Conservation (phyloP, 352 stramenopile genomes). For the Phytopythium litorale region DNA sequence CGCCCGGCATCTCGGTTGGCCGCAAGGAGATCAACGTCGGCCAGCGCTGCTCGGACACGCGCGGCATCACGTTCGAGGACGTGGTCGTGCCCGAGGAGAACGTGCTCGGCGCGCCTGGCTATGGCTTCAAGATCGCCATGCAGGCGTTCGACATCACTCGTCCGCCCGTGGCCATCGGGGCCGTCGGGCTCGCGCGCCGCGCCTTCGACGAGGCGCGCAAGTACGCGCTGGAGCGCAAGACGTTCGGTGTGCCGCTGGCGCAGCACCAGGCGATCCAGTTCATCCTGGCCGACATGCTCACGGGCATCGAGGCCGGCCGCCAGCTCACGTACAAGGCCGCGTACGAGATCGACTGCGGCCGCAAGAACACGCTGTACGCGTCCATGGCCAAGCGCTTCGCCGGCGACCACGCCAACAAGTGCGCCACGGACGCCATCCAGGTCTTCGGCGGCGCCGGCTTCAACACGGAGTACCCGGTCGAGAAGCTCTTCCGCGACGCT, state of each 20-base stretch:
- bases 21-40: conserved; percentile 92
- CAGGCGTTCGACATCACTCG: conserved; percentile 90
- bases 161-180: conserved; percentile 82
- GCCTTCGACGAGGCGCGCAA: conserved; percentile 88
- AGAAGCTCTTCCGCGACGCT: conserved; percentile 90
- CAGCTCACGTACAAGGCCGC: conserved; percentile 87
- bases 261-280: conserved; percentile 87
- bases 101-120: conserved; percentile 80
- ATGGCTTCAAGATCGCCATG: conserved; percentile 93
- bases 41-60: conserved; percentile 89
- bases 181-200: conserved; percentile 80
- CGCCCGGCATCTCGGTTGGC: conserved; percentile 82
- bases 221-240: conserved; percentile 85
- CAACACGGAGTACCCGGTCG: conserved; percentile 92
- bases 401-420: conserved; percentile 84
- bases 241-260: conserved; percentile 83
- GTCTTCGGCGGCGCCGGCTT: conserved; percentile 90
- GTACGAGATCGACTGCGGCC: conserved; percentile 86
- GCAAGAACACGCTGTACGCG: conserved; percentile 88
- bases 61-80: conserved; percentile 90
- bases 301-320: conserved; percentile 82
- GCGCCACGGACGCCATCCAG: conserved; percentile 85
- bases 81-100: conserved; percentile 86
- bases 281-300: conserved; percentile 91
- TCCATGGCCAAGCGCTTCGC: conserved; percentile 92